These are phyloP conservation scores for Sclerotinia sclerotiorum DNA, from an alignment of 2,329 filamentous ascomycete species.

Conservation along the genomic window DNA sequence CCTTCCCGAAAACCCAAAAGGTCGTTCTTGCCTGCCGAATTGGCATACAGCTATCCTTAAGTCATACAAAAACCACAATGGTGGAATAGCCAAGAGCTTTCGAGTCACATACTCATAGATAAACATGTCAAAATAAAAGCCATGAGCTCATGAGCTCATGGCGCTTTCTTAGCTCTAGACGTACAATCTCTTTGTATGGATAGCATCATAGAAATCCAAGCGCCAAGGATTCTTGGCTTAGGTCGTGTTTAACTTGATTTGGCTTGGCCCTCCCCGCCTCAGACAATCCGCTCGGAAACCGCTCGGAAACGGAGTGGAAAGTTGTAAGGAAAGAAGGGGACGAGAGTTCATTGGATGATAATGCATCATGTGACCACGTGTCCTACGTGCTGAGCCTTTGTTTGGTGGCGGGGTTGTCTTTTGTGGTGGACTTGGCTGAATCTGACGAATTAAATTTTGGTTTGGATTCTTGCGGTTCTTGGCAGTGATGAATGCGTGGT, in stretches of 20 bases:
- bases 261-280: constrained; percentile 10
- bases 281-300: constrained; percentile 10
- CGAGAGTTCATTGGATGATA: neutral
- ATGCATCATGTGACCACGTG: neutral
- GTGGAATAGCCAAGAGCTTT: constrained; percentile 9
- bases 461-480: neutral
- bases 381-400: constrained; percentile 5
- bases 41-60: neutral
- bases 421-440: neutral
- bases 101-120: neutral
- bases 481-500: neutral
- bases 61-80: neutral
- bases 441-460: neutral
- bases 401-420: neutral
- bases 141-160: constrained; percentile 12
- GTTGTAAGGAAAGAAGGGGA: neutral
- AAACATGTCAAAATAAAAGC: neutral
- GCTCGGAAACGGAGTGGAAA: constrained; percentile 9
- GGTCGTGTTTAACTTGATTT: neutral
- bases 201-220: neutral
- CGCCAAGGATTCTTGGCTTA: neutral
- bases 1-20: neutral
- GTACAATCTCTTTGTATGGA: constrained; percentile 5
- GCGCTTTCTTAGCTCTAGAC: neutral
- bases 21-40: neutral